phyloP scores from a whole-genome alignment of 2,329 filamentous ascomycete genomes.

The Trichoderma brevicompactum region DNA sequence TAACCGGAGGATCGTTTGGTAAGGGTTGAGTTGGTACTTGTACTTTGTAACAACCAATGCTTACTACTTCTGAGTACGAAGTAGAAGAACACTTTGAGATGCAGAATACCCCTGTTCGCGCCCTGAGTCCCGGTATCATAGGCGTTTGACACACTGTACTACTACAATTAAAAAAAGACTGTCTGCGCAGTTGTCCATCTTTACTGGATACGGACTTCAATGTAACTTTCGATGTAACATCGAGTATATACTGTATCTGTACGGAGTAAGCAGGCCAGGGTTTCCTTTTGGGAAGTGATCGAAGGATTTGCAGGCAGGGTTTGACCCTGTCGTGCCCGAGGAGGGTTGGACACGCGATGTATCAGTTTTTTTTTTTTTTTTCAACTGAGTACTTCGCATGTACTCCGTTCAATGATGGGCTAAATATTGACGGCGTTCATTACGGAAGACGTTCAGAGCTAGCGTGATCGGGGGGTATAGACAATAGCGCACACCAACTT shows the following conservation, averaged over 20 bases:
- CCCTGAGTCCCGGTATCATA: background rate
- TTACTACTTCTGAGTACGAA: background rate
- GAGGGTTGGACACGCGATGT: background rate
- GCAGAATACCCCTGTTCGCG: background rate
- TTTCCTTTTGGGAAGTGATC: background rate
- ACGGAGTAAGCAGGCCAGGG: slow-evolving; percentile 7
- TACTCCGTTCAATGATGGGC: no score
- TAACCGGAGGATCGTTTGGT: background rate
- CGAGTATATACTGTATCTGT: slow-evolving; percentile 1
- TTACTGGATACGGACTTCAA: background rate
- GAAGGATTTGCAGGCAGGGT: background rate
- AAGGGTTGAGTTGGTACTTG: background rate
- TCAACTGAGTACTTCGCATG: no score
- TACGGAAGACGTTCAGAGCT: background rate
- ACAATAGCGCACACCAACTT: background rate
- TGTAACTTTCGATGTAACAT: slow-evolving; percentile 5
- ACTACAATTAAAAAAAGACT: background rate
- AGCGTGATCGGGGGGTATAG: background rate
- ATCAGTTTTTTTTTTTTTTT: no score
- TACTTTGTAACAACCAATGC: background rate
- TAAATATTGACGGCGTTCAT: no score
- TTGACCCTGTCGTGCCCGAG: background rate
- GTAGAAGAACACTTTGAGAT: background rate
- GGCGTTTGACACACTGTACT: background rate
- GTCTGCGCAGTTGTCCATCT: background rate